Base-by-base conservation (phyloP, 352 stramenopile genomes). In the Pythium folliculosum region DNA sequence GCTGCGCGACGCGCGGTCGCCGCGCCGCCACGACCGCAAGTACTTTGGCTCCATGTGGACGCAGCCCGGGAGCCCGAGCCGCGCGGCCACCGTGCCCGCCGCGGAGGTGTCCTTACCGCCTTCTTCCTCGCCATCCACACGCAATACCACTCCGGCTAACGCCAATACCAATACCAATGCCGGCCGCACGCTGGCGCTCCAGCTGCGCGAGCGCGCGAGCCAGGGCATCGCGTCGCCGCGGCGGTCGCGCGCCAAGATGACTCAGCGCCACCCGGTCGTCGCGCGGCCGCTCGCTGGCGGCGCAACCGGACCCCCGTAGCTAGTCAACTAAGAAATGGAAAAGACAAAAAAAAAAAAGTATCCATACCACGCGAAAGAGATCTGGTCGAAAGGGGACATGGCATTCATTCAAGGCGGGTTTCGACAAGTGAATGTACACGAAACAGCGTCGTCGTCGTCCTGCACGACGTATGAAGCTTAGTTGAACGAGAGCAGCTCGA, bases 401-500 rank as follows among this genome's bases (percentile, higher is more conserved):
- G 27, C 3, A 32, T 32, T 32, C 27, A 32, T 32, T 32, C 27
- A 32, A 32, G 27, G 27, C 27, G 27, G 27, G 27, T 32, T 32
- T 32, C 27, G 27, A 32, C 27, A n/a, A n/a, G n/a, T n/a, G n/a
- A n/a, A n/a, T n/a, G n/a, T n/a, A n/a, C n/a, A n/a, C n/a, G n/a
- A n/a, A n/a, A n/a, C n/a, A n/a, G n/a, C n/a, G n/a, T n/a, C n/a
- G n/a, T n/a, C n/a, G n/a, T n/a, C n/a, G n/a, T n/a, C n/a, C n/a
- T n/a, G n/a, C n/a, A n/a, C n/a, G n/a, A n/a, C n/a, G n/a, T n/a
- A n/a, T n/a, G n/a, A n/a, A n/a, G n/a, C n/a, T 69, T 87, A 91
- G 50, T 76, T 73, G 71, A 91, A 94, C 47, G 77, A 88, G 61
- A 94, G 62, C 50, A 98, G 78, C 77, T 98, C 94, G 49, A 98